A percentile compares a stretch with the other conserved stretches of the same genome.
These are phyloP conservation scores for Salix suchowensis DNA, from an alignment of 345 rosid species.

Conservation along the genomic window DNA sequence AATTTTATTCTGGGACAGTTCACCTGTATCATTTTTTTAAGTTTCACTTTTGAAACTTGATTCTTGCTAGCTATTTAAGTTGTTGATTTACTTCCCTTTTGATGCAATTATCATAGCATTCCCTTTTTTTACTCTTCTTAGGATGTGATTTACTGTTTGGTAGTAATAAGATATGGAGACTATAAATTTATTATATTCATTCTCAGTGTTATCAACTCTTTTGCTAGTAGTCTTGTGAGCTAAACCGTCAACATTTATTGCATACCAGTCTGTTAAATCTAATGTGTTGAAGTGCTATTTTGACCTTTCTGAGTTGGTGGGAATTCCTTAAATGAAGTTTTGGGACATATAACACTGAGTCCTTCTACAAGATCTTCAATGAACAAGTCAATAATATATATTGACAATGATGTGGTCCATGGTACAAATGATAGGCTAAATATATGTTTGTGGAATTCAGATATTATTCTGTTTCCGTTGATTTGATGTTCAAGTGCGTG, in stretches of 20 bases:
- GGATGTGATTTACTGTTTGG: constrained; percentile 4
- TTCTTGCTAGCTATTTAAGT: background rate
- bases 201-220: background rate
- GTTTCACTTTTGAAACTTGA: background rate
- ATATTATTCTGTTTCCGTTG: no score
- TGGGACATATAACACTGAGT: background rate
- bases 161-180: background rate
- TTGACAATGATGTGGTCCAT: no score
- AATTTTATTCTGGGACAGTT: background rate
- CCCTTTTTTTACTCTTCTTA: background rate
- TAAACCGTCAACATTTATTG: background rate
- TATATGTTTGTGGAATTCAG: no score
- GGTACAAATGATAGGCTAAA: no score
- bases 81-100: background rate
- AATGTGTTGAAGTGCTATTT: background rate
- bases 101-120: background rate
- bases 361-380: no score
- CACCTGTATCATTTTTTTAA: background rate
- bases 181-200: background rate
- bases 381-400: no score
- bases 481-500: no score
- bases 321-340: background rate
- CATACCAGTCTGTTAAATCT: background rate
- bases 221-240: background rate
- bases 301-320: background rate